Evolutionary conservation across 495 filamentous ascomycete species (phyloP).

Genomic region (Daldinia bambusicola): DNA sequence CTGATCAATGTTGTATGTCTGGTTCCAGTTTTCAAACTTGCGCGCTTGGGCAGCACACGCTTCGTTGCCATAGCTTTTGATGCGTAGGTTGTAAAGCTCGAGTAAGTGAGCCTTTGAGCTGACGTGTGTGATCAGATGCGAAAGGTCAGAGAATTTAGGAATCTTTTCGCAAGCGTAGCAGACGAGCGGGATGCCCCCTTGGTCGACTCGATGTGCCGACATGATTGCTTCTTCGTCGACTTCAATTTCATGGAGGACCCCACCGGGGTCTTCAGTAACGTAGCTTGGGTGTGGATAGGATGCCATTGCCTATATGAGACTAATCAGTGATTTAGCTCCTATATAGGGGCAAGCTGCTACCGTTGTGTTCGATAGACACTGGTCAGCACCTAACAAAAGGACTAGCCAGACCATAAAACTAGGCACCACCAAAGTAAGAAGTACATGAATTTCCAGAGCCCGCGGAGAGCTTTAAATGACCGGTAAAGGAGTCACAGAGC

Average conservation of each 20-base stretch:
- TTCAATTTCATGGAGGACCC: not conserved
- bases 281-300: constrained; percentile 9
- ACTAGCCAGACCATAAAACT: not conserved
- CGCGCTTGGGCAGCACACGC: constrained; percentile 61
- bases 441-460: not conserved
- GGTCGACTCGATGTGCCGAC: constrained; percentile 10
- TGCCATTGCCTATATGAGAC: constrained; percentile 5
- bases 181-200: constrained; percentile 64
- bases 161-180: constrained; percentile 84
- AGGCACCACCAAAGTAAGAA: not conserved
- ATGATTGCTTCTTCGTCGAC: constrained; percentile 14
- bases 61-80: constrained; percentile 68
- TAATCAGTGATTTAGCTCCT: not conserved
- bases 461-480: no score
- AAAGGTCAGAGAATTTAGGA: constrained; percentile 84
- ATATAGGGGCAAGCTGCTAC: not conserved
- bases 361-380: not conserved
- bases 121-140: constrained; percentile 88
- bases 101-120: constrained; percentile 86
- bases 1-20: constrained; percentile 67
- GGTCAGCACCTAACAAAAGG: not conserved
- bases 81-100: constrained; percentile 75
- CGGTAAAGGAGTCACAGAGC: not conserved
- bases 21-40: constrained; percentile 77
- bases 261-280: not conserved